Evolutionary conservation across 2,329 filamentous ascomycete genomes (phyloP), one percentile per base, ranked within the genome.

Genomic region (Microcyclosporella mali): DNA sequence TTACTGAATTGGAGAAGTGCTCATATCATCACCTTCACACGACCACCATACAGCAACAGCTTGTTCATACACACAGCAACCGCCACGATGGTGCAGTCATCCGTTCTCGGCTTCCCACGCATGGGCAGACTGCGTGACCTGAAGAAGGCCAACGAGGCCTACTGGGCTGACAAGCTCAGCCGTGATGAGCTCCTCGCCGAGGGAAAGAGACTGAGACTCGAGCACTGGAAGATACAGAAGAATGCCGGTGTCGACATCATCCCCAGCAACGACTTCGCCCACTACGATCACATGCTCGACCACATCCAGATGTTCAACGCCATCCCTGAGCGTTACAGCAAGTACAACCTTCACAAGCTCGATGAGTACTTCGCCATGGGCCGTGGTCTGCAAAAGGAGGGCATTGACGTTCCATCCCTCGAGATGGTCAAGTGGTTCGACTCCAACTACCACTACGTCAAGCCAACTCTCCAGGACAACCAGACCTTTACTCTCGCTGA

Each of bases 361-460:
- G 92, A 98, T 74, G 84, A 94, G 75, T 97, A 95, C 83, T 98
- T 98, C 66, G 92, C 92, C 72, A 95, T 98, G 88, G 92, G 92
- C 65, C 87, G 92, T 83, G 92, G 92, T 67, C 89, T 94, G 75
- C 92, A 98, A 75, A 94, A 88, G 82, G 81, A 82, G 65, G 81
- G 86, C 70, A 78, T 97, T 60, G 92, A 98, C 71, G 92, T 97
- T 56, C 88, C 90, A 60, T 66, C 49, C n/a, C 50, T 60, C 38
- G 92, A 98, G 80, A 98, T 98, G 92, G 92, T 98, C 63, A 98
- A 98, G 80, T 98, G 92, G 92, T 98, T 98, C 68, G 92, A 98
- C 79, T 95, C 88, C 56, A 98, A 98, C 85, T 98, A 98, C 84
- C 92, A 97, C 81, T 98, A 98, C 72, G 92, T 97, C 75, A 97